Conservation (phyloP, 208 protist species). For the Naegleria lovaniensis region DNA sequence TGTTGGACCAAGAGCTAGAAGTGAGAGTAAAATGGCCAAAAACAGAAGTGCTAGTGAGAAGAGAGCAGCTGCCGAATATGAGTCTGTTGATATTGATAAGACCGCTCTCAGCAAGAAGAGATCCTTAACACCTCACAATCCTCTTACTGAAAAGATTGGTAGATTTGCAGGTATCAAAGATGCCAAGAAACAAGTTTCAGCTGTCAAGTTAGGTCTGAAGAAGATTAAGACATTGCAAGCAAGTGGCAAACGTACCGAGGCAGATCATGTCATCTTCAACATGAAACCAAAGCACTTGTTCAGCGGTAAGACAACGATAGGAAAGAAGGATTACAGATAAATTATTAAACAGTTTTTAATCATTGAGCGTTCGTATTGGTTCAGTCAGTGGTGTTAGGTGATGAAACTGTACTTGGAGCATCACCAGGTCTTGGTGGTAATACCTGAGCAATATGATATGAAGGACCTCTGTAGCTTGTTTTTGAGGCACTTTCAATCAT, state of each 20-base stretch:
- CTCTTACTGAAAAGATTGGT: conserved; percentile 56
- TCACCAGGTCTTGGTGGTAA: neutral
- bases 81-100: conserved; percentile 61
- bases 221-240: conserved; percentile 59
- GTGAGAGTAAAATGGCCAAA: too few relatives aligned
- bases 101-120: conserved; percentile 65
- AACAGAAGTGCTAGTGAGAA: neutral
- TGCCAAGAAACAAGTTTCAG: conserved; percentile 74
- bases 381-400: neutral
- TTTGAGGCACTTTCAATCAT: neutral
- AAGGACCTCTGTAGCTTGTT: neutral
- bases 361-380: neutral
- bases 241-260: conserved; percentile 79
- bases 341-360: neutral
- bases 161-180: conserved; percentile 65
- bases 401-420: neutral
- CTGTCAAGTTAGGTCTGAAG: conserved; percentile 74
- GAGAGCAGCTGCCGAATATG: conserved; percentile 19
- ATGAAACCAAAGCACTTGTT: conserved; percentile 95
- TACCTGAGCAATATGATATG: neutral
- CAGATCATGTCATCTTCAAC: conserved; percentile 82
- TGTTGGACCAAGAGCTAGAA: neutral
- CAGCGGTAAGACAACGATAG: conserved; percentile 87
- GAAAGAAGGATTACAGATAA: conserved; percentile 70
- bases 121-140: conserved; percentile 64